Conservation (phyloP, 768 basidiomycete species). For the Pleurotus tuoliensis region DNA sequence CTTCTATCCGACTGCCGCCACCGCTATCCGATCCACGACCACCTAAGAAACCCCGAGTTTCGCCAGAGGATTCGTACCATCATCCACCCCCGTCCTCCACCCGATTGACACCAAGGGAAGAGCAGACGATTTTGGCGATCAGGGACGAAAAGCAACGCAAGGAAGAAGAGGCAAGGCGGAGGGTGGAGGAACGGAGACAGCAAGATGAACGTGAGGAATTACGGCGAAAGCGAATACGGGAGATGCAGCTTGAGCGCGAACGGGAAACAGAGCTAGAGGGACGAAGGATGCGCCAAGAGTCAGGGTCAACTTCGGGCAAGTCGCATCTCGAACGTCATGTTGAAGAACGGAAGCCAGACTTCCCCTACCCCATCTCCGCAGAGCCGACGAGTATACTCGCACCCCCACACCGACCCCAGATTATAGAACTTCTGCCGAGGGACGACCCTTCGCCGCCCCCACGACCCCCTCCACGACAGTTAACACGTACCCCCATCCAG, state of each 20-base stretch:
- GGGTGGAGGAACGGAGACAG: not conserved
- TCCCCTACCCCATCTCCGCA: slow-evolving; percentile 2
- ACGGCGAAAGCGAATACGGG: not conserved
- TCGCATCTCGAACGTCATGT: not conserved
- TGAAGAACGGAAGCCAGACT: not conserved
- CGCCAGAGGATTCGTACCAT: not conserved
- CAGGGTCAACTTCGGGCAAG: not conserved
- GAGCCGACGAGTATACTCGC: slow-evolving; percentile 1
- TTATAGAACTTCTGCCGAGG: slow-evolving; percentile 1
- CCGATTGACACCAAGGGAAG: not conserved
- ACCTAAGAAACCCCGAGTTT: slow-evolving; percentile 5
- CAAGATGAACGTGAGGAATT: not conserved
- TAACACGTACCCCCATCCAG: not conserved
- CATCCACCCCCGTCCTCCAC: not conserved
- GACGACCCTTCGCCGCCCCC: not conserved
- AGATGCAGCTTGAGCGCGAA: slow-evolving; percentile 3
- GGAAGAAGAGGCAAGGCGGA: not conserved
- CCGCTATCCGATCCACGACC: slow-evolving; percentile 4
- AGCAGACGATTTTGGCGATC: slow-evolving; percentile 1
- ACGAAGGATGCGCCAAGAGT: not conserved
- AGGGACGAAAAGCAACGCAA: not conserved
- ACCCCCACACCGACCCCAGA: not conserved
- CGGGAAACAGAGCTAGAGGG: not conserved
- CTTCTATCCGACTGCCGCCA: slow-evolving; percentile 4
- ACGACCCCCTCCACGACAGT: not conserved